phyloP scores from a whole-genome alignment of 2,329 filamentous ascomycete species.

The Coniochaeta sp. region DNA sequence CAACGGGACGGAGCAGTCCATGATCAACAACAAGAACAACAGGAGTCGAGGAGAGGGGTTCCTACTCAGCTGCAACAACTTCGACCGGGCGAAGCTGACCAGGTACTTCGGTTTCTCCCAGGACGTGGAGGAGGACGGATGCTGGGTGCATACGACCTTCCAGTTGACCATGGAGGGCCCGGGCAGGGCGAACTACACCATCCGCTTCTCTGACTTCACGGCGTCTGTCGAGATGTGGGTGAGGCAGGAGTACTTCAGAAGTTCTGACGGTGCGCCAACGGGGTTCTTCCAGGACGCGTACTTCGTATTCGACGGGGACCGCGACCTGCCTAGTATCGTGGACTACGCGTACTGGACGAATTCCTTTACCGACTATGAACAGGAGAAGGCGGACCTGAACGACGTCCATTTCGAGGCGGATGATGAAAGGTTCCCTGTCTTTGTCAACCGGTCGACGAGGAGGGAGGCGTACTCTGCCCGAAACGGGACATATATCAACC shows the following conservation, averaged over 20 bases:
- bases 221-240: not conserved
- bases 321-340: not conserved
- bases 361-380: not conserved
- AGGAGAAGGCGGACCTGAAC: not conserved
- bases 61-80: conserved; percentile 1
- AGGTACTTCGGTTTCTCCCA: not conserved
- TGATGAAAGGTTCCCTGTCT: not conserved
- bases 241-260: not conserved
- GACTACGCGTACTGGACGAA: not conserved
- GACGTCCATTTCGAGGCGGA: not conserved
- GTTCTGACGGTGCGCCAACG: not conserved
- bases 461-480: not conserved
- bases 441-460: not conserved
- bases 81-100: not conserved
- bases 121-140: not conserved
- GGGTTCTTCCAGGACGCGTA: not conserved
- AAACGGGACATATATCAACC: not conserved
- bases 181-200: not conserved
- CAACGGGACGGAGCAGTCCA: not conserved
- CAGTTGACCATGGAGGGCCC: not conserved
- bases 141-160: not conserved
- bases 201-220: not conserved
- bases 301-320: not conserved
- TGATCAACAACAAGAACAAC: not conserved
- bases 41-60: not conserved